phyloP scores from a whole-genome alignment of 2,329 filamentous ascomycete genomes.

The Sarocladiaceae sp. region DNA sequence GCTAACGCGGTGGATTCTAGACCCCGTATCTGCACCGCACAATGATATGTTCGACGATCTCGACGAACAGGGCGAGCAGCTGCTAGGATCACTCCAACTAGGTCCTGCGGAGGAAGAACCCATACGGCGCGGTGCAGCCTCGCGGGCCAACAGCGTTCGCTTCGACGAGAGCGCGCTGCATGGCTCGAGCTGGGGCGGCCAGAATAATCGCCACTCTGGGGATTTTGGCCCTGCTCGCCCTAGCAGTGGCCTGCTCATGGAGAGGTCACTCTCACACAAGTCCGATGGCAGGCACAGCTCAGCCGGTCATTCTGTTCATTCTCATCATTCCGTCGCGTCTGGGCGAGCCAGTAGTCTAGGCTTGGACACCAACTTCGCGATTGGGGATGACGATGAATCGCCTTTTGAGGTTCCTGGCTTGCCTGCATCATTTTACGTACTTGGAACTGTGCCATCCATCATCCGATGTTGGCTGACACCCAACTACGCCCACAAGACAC shows the following conservation, averaged over 20 bases:
- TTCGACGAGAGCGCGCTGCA: conserved; percentile 96
- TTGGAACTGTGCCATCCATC: conserved; percentile 87
- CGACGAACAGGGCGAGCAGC: conserved; percentile 75
- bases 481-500: conserved; percentile 80
- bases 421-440: conserved; percentile 75
- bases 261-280: conserved; percentile 87
- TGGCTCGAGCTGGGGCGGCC: conserved; percentile 71
- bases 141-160: conserved; percentile 90
- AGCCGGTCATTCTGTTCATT: conserved; percentile 72
- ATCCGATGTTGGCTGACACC: conserved; percentile 92
- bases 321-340: conserved; percentile 63
- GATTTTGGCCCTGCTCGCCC: conserved; percentile 76
- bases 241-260: conserved; percentile 79
- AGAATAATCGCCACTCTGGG: conserved; percentile 73
- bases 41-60: conserved; percentile 84
- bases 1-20: too few species aligned
- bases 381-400: conserved; percentile 58
- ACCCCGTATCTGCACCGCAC: conserved; percentile 67
- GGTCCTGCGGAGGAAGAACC: conserved; percentile 78
- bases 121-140: conserved; percentile 76
- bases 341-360: conserved; percentile 84
- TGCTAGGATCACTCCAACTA: conserved; percentile 75
- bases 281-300: conserved; percentile 94
- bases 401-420: conserved; percentile 67
- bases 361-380: conserved; percentile 63